Percentiles rank a stretch among this genome's conserved stretches.
Conservation (phyloP, 192 early-diverging fungal genomes). For the Umbelopsis isabellina region DNA sequence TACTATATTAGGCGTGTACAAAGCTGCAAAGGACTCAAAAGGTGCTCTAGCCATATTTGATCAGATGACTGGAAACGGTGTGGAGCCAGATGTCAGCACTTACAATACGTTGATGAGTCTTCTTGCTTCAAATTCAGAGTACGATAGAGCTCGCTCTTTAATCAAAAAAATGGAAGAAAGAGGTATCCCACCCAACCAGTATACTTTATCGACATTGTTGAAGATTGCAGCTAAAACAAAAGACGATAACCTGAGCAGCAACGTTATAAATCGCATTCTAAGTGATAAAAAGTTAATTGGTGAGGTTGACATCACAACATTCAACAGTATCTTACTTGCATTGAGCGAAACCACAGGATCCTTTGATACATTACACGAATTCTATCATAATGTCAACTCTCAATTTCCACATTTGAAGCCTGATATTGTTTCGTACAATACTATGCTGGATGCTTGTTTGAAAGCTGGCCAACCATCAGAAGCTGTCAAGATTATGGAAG, state of each 20-base stretch:
- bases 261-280: slow-evolving; percentile 22
- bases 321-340: slow-evolving; percentile 29
- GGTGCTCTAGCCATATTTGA: slow-evolving; percentile 10
- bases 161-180: slow-evolving; percentile 16
- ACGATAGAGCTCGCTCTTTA: slow-evolving; percentile 12
- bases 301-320: slow-evolving; percentile 7
- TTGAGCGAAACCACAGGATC: slow-evolving; percentile 1
- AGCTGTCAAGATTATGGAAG: slow-evolving; percentile 32
- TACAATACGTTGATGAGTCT: slow-evolving; percentile 33
- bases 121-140: background rate
- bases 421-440: slow-evolving; percentile 38
- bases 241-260: slow-evolving; percentile 13
- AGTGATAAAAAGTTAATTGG: background rate
- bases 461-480: slow-evolving; percentile 17
- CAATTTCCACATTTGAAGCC: slow-evolving; percentile 24
- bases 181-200: slow-evolving; percentile 26
- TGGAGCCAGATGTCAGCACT: slow-evolving; percentile 22
- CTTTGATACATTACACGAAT: slow-evolving; percentile 17
- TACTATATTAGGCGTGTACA: slow-evolving; percentile 36
- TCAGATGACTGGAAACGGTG: slow-evolving; percentile 26
- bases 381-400: slow-evolving; percentile 10
- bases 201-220: slow-evolving; percentile 31
- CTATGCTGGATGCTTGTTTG: slow-evolving; percentile 27
- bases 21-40: slow-evolving; percentile 4
- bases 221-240: slow-evolving; percentile 24